phyloP scores from a whole-genome alignment of 2,329 filamentous ascomycete species.

The Xylaria sp. region DNA sequence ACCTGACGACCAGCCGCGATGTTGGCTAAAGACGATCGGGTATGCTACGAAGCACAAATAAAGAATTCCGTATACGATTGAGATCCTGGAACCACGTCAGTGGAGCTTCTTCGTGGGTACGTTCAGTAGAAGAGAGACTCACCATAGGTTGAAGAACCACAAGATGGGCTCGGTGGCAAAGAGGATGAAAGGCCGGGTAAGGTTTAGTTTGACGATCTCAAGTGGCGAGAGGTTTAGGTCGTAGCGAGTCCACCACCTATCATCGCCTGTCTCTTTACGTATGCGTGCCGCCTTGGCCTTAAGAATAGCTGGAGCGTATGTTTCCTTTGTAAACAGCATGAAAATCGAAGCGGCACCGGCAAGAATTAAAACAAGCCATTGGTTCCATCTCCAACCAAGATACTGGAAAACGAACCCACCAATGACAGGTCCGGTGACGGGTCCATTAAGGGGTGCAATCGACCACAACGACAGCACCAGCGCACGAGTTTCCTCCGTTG shows the following conservation, averaged over 20 bases:
- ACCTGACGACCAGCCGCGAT: constrained; percentile 81
- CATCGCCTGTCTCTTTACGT: constrained; percentile 76
- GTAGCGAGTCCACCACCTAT: constrained; percentile 82
- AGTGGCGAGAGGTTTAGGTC: constrained; percentile 75
- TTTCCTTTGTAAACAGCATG: constrained; percentile 74
- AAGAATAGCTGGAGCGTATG: constrained; percentile 78
- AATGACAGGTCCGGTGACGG: constrained; percentile 72
- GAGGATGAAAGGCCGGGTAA: constrained; percentile 82
- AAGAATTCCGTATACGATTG: constrained; percentile 85
- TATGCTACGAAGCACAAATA: constrained; percentile 93
- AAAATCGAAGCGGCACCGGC: constrained; percentile 70
- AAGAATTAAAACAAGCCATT: constrained; percentile 82
- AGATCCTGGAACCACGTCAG: constrained; percentile 66
- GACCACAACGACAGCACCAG: constrained; percentile 86
- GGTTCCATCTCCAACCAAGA: constrained; percentile 88
- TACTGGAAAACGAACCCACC: constrained; percentile 83
- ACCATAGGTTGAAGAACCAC: constrained; percentile 76
- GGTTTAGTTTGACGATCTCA: constrained; percentile 76
- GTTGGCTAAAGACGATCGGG: constrained; percentile 80
- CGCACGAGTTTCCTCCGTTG: constrained; percentile 81
- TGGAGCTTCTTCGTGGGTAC: neutral
- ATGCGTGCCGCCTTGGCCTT: constrained; percentile 71
- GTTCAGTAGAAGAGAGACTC: constrained; percentile 40
- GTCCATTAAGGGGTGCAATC: constrained; percentile 83
- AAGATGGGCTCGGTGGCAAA: constrained; percentile 84